Evolutionary conservation across 2,329 filamentous ascomycete genomes (phyloP).

Genomic region (Fusarium poae): DNA sequence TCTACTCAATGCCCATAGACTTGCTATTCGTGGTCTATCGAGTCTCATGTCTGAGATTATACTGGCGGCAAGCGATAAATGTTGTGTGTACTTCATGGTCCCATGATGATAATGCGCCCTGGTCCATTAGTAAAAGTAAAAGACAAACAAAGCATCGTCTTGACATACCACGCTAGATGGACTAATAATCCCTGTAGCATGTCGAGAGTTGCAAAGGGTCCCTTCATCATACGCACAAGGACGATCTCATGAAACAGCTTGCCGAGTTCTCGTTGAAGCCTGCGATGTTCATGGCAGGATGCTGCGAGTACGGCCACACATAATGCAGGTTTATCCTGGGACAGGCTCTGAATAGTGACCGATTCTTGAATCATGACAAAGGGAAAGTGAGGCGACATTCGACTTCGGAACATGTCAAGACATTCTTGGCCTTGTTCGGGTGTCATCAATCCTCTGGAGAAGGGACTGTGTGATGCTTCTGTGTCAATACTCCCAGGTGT

Average conservation of each 20-base stretch:
- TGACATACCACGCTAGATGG: conserved; percentile 50
- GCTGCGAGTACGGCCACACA: conserved; percentile 51
- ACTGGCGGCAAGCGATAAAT: conserved; percentile 50
- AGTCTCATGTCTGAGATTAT: conserved; percentile 52
- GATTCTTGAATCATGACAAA: conserved; percentile 48
- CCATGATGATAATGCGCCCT: conserved; percentile 53
- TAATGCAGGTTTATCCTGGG: conserved; percentile 42
- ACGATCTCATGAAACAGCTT: conserved; percentile 49
- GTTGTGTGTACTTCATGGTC: conserved; percentile 49
- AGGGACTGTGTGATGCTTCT: conserved; percentile 42
- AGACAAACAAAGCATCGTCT: background rate
- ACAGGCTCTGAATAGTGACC: conserved; percentile 37
- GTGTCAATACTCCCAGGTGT: conserved; percentile 30
- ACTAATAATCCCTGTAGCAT: conserved; percentile 52
- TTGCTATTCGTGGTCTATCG: conserved; percentile 47
- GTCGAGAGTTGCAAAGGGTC: conserved; percentile 48
- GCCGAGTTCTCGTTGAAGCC: conserved; percentile 46
- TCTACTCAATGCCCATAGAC: conserved; percentile 49
- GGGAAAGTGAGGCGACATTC: conserved; percentile 49
- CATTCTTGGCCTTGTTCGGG: conserved; percentile 46
- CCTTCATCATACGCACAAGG: conserved; percentile 39
- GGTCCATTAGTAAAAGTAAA: conserved; percentile 27
- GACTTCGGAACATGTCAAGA: conserved; percentile 43
- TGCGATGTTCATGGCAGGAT: conserved; percentile 38
- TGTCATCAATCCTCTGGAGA: conserved; percentile 41